A percentile compares a stretch with the other conserved stretches of the same genome.
Conservation (phyloP, 257 asterid species). For the Fraxinus anomala region DNA sequence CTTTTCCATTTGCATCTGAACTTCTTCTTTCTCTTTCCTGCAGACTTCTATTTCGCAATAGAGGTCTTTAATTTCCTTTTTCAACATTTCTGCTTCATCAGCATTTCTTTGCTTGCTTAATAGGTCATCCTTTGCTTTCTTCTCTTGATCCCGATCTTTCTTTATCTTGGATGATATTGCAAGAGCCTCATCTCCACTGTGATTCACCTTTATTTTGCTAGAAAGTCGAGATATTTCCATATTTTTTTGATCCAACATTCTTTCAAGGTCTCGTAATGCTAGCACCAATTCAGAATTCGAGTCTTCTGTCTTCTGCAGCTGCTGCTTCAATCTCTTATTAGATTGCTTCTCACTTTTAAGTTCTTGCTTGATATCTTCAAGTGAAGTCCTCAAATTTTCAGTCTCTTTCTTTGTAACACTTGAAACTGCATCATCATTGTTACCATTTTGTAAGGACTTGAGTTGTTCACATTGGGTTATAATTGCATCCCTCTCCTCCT, state of each 20-base stretch:
- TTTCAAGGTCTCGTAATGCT: constrained; percentile 72
- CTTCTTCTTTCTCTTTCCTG: constrained; percentile 60
- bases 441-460: constrained; percentile 40
- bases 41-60: constrained; percentile 61
- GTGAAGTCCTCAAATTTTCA: constrained; percentile 35
- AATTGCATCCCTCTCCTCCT: constrained; percentile 64
- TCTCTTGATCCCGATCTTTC: constrained; percentile 39
- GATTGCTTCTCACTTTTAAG: constrained; percentile 63
- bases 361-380: constrained; percentile 57
- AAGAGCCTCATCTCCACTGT: constrained; percentile 42
- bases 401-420: constrained; percentile 34
- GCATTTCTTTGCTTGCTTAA: constrained; percentile 32
- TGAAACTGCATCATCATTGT: constrained; percentile 37
- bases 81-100: constrained; percentile 56
- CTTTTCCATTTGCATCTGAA: constrained; percentile 46
- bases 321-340: constrained; percentile 55
- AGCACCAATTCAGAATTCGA: constrained; percentile 86
- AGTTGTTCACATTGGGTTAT: constrained; percentile 63
- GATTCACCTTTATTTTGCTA: constrained; percentile 45
- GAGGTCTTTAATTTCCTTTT: constrained; percentile 50
- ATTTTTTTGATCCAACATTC: constrained; percentile 65
- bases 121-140: constrained; percentile 32
- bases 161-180: constrained; percentile 32
- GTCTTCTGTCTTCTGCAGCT: constrained; percentile 81
- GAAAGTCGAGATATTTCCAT: constrained; percentile 66